A percentile compares a stretch with the other conserved stretches of the same genome.
These are phyloP conservation scores for Aspergillus neoniger DNA, from an alignment of 2,329 filamentous ascomycete species.

Conservation along the genomic window DNA sequence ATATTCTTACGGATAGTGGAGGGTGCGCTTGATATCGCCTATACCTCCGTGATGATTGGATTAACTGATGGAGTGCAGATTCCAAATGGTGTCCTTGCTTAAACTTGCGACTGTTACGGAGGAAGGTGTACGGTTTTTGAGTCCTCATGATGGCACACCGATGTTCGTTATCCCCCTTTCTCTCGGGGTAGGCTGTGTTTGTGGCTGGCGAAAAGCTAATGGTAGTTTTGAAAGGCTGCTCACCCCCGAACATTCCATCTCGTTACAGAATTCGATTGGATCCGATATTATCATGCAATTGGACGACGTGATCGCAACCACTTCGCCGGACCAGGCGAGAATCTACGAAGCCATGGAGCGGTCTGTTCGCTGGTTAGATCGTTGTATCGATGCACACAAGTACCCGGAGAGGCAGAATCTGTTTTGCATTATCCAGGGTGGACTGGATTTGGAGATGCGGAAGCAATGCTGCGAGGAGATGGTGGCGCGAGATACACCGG, in stretches of 20 bases:
- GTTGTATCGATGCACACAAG: slow-evolving; percentile 87
- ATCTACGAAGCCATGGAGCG: slow-evolving; percentile 96
- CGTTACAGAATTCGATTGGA: slow-evolving; percentile 92
- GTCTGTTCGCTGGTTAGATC: slow-evolving; percentile 91
- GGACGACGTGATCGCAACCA: slow-evolving; percentile 96
- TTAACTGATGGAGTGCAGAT: slow-evolving; percentile 55
- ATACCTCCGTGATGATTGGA: not conserved
- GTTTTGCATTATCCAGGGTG: slow-evolving; percentile 98
- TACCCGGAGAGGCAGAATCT: slow-evolving; percentile 83
- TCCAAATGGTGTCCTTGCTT: slow-evolving; percentile 97
- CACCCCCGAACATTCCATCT: slow-evolving; percentile 95
- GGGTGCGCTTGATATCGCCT: slow-evolving; percentile 32
- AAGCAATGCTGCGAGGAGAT: slow-evolving; percentile 81
- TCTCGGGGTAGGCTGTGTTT: not conserved
- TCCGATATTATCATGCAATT: slow-evolving; percentile 99
- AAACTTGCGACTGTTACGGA: slow-evolving; percentile 93
- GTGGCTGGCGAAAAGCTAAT: too few species aligned
- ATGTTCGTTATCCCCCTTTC: slow-evolving; percentile 58
- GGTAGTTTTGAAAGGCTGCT: slow-evolving; percentile 60
- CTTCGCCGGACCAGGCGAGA: slow-evolving; percentile 80
- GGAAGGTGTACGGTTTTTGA: slow-evolving; percentile 93
- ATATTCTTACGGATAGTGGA: slow-evolving; percentile 76
- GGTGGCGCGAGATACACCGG: slow-evolving; percentile 86
- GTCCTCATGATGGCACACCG: slow-evolving; percentile 88
- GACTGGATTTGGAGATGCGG: slow-evolving; percentile 83